phyloP scores from a whole-genome alignment of 2,329 filamentous ascomycete species.

The Cladophialophora psammophila region DNA sequence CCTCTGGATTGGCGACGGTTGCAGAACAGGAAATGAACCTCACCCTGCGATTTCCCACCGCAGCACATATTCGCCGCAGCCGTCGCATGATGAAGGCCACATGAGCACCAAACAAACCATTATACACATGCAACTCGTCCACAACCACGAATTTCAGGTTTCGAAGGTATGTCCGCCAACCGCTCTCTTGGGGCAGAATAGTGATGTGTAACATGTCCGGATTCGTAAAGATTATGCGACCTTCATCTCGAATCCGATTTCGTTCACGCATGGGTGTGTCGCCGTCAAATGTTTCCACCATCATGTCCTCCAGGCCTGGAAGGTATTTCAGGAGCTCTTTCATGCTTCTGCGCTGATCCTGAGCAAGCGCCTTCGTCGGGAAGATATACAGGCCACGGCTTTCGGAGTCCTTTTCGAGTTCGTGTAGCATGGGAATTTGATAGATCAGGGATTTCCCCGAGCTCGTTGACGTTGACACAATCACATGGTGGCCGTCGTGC shows the following conservation, averaged over 20 bases:
- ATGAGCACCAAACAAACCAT: constrained; percentile 91
- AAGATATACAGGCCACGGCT: constrained; percentile 97
- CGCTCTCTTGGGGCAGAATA: constrained; percentile 88
- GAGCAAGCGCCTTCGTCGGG: constrained; percentile 93
- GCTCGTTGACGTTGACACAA: constrained; percentile 92
- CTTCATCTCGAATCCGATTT: constrained; percentile 83
- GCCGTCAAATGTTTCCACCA: constrained; percentile 95
- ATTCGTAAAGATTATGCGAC: constrained; percentile 94
- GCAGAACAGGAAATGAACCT: constrained; percentile 96
- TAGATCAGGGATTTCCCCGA: constrained; percentile 99
- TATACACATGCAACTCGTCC: constrained; percentile 94
- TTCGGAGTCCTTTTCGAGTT: constrained; percentile 76
- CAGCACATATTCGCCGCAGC: constrained; percentile 84
- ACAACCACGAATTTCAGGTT: constrained; percentile 91
- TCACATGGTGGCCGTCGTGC: constrained; percentile 81
- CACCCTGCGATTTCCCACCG: constrained; percentile 82
- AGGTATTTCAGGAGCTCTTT: constrained; percentile 85
- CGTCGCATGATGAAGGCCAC: constrained; percentile 94
- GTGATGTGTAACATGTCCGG: constrained; percentile 97
- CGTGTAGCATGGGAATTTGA: constrained; percentile 88
- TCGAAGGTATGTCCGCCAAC: constrained; percentile 86
- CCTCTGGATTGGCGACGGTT: constrained; percentile 88
- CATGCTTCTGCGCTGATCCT: constrained; percentile 89
- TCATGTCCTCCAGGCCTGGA: constrained; percentile 73
- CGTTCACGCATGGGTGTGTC: constrained; percentile 86